phyloP scores from a whole-genome alignment of 495 filamentous ascomycete species.

The Aeminium ludgeri region DNA sequence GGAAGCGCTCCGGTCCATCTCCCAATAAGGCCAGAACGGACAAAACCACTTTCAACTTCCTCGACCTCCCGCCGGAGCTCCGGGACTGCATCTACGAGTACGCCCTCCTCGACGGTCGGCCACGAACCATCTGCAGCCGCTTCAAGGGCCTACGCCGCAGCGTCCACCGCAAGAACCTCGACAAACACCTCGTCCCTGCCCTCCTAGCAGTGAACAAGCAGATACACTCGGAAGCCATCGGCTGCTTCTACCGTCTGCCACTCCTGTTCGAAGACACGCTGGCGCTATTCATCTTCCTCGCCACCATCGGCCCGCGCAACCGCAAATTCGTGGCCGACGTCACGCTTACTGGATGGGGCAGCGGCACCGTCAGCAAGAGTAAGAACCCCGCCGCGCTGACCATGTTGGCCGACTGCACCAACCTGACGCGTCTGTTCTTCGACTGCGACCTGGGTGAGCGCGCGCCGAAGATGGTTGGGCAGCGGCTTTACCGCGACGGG shows the following conservation, averaged over 20 bases:
- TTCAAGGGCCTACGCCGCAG: slow-evolving; percentile 16
- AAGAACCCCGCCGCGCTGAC: slow-evolving; percentile 18
- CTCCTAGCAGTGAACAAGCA: slow-evolving; percentile 20
- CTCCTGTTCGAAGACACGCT: slow-evolving; percentile 18
- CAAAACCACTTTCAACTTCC: slow-evolving; percentile 11
- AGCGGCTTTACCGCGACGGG: slow-evolving; percentile 18
- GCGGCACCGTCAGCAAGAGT: slow-evolving; percentile 13
- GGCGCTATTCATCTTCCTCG: slow-evolving; percentile 20
- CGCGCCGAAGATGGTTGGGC: slow-evolving; percentile 9
- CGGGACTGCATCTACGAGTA: slow-evolving; percentile 18
- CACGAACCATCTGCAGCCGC: slow-evolving; percentile 11
- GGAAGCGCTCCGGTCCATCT: not conserved
- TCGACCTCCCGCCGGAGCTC: slow-evolving; percentile 20
- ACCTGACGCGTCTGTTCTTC: slow-evolving; percentile 14
- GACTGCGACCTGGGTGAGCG: slow-evolving; percentile 6
- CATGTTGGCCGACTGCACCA: slow-evolving; percentile 14
- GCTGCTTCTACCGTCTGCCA: slow-evolving; percentile 18
- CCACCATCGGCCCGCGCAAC: slow-evolving; percentile 13
- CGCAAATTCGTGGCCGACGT: slow-evolving; percentile 14
- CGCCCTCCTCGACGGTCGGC: slow-evolving; percentile 8
- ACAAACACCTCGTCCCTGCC: slow-evolving; percentile 10
- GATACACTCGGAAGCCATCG: slow-evolving; percentile 17
- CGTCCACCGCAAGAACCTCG: slow-evolving; percentile 8
- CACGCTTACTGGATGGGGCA: slow-evolving; percentile 12
- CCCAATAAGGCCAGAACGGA: slow-evolving; percentile 9